Percentiles rank a stretch among this genome's conserved stretches.
Evolutionary conservation across 352 stramenopile genomes (phyloP).

Genomic region (Globisporangium solare): DNA sequence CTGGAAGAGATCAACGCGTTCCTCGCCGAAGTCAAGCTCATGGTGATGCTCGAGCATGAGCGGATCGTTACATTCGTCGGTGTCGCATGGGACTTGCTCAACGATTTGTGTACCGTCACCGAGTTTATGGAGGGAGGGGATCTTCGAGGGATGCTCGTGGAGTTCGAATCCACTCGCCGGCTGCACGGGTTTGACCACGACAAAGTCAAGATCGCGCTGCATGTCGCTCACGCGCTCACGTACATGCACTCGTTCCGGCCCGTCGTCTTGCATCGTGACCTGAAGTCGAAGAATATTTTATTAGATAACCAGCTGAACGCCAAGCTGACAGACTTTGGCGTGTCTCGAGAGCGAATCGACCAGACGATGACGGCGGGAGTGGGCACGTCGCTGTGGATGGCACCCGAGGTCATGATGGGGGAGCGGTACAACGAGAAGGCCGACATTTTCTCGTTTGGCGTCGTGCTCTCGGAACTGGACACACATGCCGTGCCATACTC

Average conservation of each 20-base stretch:
- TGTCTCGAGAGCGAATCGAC: too few relatives aligned
- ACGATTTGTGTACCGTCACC: constrained; percentile 35
- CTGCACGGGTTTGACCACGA: constrained; percentile 21
- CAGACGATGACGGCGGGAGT: too few relatives aligned
- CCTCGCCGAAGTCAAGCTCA: constrained; percentile 48
- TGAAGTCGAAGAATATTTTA: too few relatives aligned
- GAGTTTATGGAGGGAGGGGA: constrained; percentile 46
- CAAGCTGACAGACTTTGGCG: too few relatives aligned
- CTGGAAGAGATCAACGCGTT: constrained; percentile 48
- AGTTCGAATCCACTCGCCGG: constrained; percentile 9
- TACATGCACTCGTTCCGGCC: too few relatives aligned
- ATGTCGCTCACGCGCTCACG: too few relatives aligned
- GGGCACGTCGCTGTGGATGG: too few relatives aligned
- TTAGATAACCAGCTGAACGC: too few relatives aligned
- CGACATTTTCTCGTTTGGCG: too few relatives aligned
- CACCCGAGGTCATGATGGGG: neutral
- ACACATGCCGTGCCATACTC: constrained; percentile 32
- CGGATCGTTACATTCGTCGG: constrained; percentile 62
- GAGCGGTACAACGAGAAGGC: too few relatives aligned
- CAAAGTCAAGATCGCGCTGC: neutral
- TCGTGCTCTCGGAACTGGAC: constrained; percentile 16
- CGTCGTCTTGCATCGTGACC: too few relatives aligned
- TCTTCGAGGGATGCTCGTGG: constrained; percentile 28
- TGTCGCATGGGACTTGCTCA: constrained; percentile 48
- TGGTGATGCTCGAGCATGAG: constrained; percentile 49